Percentiles rank a stretch among this genome's conserved stretches.
phyloP scores from a whole-genome alignment of 2,329 filamentous ascomycete genomes.

The Aspergillus terreus region DNA sequence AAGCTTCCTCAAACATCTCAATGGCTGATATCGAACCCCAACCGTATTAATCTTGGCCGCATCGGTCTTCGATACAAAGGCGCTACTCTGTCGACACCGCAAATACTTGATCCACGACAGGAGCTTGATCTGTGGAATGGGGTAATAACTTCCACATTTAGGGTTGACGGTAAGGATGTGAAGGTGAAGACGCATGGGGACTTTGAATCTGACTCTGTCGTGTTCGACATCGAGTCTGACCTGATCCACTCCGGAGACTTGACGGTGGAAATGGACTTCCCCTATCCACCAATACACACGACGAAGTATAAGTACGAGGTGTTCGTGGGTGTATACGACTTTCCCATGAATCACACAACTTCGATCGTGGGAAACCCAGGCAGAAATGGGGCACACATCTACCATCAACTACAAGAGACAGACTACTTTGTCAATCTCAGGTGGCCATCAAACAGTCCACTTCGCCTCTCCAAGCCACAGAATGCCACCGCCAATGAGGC shows the following conservation, averaged over 20 bases:
- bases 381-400: constrained; percentile 2
- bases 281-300: constrained; percentile 12
- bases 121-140: constrained; percentile 14
- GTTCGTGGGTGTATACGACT: constrained; percentile 11
- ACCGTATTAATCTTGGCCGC: constrained; percentile 14
- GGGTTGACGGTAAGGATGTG: constrained; percentile 1
- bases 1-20: constrained; percentile 11
- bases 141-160: constrained; percentile 9
- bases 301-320: constrained; percentile 15
- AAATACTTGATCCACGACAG: constrained; percentile 6
- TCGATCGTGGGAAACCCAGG: background rate
- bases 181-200: constrained; percentile 12
- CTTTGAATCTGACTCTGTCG: constrained; percentile 7
- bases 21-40: constrained; percentile 14
- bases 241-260: constrained; percentile 5
- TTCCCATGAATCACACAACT: constrained; percentile 10
- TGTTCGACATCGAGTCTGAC: constrained; percentile 3
- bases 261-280: constrained; percentile 11
- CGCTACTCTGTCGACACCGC: background rate
- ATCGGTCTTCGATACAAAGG: constrained; percentile 10
- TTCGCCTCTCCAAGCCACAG: background rate
- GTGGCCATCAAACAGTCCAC: constrained; percentile 5
- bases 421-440: constrained; percentile 8
- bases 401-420: constrained; percentile 11
- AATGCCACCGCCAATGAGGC: background rate